phyloP scores from a whole-genome alignment of 2,329 filamentous ascomycete genomes.

The Myriosclerotinia duriaeana region DNA sequence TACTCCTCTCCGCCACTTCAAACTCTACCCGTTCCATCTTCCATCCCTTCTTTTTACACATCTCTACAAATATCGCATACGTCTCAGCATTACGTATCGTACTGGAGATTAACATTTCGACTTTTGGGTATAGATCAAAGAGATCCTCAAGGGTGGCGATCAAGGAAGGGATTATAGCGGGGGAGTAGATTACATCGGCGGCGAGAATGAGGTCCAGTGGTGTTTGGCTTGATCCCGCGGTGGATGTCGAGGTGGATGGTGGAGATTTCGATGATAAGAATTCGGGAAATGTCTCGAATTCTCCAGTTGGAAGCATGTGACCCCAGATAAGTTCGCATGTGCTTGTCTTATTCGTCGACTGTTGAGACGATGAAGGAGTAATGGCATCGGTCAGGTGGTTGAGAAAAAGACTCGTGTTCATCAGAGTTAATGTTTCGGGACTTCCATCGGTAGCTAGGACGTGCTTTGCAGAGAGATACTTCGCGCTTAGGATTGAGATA shows the following conservation, averaged over 20 bases:
- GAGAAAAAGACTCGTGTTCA: slow-evolving; percentile 66
- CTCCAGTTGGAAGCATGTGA: slow-evolving; percentile 37
- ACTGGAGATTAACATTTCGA: slow-evolving; percentile 65
- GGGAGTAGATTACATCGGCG: slow-evolving; percentile 78
- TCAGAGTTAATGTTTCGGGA: slow-evolving; percentile 65
- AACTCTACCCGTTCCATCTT: slow-evolving; percentile 48
- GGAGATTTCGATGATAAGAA: slow-evolving; percentile 19
- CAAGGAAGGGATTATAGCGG: slow-evolving; percentile 59
- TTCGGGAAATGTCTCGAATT: slow-evolving; percentile 39
- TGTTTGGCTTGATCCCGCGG: slow-evolving; percentile 41
- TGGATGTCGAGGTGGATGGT: neutral
- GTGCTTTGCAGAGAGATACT: slow-evolving; percentile 57
- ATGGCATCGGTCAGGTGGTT: slow-evolving; percentile 53
- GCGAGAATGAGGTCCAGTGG: slow-evolving; percentile 65
- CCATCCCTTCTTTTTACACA: slow-evolving; percentile 49
- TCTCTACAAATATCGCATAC: slow-evolving; percentile 61
- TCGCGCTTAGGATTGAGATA: slow-evolving; percentile 71
- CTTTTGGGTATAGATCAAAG: slow-evolving; percentile 54
- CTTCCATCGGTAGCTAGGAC: slow-evolving; percentile 74
- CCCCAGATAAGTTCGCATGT: slow-evolving; percentile 56
- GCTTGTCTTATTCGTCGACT: slow-evolving; percentile 48
- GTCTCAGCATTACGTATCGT: slow-evolving; percentile 71
- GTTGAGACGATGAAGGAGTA: neutral
- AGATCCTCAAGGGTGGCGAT: slow-evolving; percentile 64
- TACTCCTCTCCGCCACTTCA: slow-evolving; percentile 41